Conservation (phyloP, 2,329 filamentous ascomycete species). For the Capronia americana region DNA sequence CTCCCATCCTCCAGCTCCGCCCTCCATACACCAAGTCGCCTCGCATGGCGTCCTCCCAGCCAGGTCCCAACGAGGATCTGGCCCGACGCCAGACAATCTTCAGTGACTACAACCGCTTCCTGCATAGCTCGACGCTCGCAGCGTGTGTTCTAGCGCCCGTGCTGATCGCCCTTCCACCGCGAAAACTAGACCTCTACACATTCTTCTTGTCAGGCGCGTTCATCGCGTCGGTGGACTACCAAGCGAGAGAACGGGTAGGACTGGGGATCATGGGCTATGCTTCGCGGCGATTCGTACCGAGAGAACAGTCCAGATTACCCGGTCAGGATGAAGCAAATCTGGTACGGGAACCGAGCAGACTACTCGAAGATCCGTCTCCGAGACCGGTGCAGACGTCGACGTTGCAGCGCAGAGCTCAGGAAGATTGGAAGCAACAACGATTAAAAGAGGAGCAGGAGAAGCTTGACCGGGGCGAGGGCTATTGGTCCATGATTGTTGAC, state of each 20-base stretch:
- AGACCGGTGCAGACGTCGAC: constrained; percentile 14
- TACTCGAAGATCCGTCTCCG: constrained; percentile 37
- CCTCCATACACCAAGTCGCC: neutral
- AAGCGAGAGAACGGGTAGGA: constrained; percentile 51
- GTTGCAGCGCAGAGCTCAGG: constrained; percentile 36
- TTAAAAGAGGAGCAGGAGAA: constrained; percentile 50
- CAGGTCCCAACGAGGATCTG: neutral
- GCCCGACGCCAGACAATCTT: constrained; percentile 22
- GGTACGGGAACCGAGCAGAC: constrained; percentile 32
- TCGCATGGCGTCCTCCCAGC: constrained; percentile 15
- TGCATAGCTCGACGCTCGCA: constrained; percentile 55
- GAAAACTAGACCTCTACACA: constrained; percentile 68
- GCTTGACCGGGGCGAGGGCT: constrained; percentile 48
- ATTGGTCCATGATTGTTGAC: constrained; percentile 54
- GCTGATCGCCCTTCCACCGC: constrained; percentile 63
- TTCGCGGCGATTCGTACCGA: constrained; percentile 12
- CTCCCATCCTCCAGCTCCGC: neutral
- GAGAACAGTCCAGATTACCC: neutral
- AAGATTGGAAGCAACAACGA: constrained; percentile 49
- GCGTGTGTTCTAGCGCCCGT: constrained; percentile 61
- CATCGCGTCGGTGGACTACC: constrained; percentile 57
- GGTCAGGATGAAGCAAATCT: constrained; percentile 27
- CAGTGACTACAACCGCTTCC: constrained; percentile 32
- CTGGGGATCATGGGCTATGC: constrained; percentile 47
- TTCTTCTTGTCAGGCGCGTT: constrained; percentile 59